Base-by-base conservation (phyloP, 2,329 filamentous ascomycete species). In the Stagonosporopsis cucurbitacearum region DNA sequence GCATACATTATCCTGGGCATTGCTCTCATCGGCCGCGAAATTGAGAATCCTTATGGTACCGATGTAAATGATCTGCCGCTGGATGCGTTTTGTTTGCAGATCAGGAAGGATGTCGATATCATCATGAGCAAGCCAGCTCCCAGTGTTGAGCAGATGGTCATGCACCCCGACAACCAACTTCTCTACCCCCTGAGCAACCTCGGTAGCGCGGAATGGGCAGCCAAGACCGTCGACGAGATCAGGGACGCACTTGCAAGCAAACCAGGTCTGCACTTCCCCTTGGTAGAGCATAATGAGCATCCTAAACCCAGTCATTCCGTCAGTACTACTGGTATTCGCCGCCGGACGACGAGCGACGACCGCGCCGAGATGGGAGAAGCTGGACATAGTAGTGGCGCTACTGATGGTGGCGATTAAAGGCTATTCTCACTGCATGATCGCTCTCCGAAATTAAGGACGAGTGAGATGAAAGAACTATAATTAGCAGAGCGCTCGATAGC, bases 1-100 rank as follows among this genome's bases (percentile, higher is more conserved):
- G 87, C 89, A 3, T 94, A 94, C 75, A 94, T 95, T 64, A 94
- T 95, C 71, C 84, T 95, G 57, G 90, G 89, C 22, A 85, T 95
- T 41, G 83, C 86, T 4, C 81, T 84, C 60, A 94, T 94, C 66
- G 91, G 91, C 35, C 86, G 86, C 60, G 90, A 95, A 75, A 89
- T 95, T 61, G 91, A 95, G 75, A 92, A 95, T 68, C 91, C 91
- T 6, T 95, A 95, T 73, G 91, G 91, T 54, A 82, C 87, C 61
- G 91, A 95, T 60, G 90, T 93, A 64, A 95, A 95, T 70, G 91
- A 95, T 74, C 78, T 73, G 3, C 71, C 71, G n/a, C 65, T 74
- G 3, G 90, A 94, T 68, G 78, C 82, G 12, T 96, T 88, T 80
- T 95, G 91, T 76, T 81, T 86, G 23, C 88, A 92, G 69, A 83